phyloP scores from a whole-genome alignment of 1,284 basidiomycete species.

The Rhodotorula sp. region DNA sequence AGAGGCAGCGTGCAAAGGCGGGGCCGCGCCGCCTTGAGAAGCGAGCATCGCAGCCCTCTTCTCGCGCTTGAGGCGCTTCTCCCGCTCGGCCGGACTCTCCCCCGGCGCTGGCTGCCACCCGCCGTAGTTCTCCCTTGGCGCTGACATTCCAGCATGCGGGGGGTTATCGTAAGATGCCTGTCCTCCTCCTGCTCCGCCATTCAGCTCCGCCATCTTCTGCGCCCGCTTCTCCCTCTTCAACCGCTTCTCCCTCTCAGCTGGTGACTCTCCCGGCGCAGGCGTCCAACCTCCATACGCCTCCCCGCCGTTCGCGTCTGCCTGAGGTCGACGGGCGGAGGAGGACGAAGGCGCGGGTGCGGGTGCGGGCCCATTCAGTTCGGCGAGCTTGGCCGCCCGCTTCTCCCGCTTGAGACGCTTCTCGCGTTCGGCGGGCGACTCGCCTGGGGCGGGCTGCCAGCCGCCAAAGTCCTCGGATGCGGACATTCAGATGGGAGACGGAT shows the following conservation, averaged over 20 bases:
- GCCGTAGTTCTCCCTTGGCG: conserved; percentile 6
- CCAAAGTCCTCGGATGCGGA: conserved; percentile 9
- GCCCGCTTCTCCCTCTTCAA: conserved; percentile 54
- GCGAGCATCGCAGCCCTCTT: conserved; percentile 25
- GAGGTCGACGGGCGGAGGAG: not conserved
- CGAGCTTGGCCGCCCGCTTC: conserved; percentile 23
- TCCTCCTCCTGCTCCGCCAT: conserved; percentile 51
- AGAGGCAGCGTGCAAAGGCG: not conserved
- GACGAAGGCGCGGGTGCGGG: not conserved
- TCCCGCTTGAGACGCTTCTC: conserved; percentile 36
- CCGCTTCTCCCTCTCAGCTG: no score
- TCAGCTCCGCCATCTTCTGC: conserved; percentile 72
- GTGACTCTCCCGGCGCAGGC: no score
- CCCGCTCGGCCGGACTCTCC: conserved; percentile 28
- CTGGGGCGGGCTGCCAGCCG: conserved; percentile 20
- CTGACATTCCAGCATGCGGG: not conserved
- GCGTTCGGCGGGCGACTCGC: conserved; percentile 31
- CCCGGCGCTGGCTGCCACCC: conserved; percentile 29
- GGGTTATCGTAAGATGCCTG: not conserved
- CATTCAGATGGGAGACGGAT: not conserved
- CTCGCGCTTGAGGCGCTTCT: conserved; percentile 35
- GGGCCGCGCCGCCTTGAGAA: not conserved
- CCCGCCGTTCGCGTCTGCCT: no score
- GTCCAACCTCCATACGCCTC: no score
- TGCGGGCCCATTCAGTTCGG: not conserved